phyloP scores from a whole-genome alignment of 2,329 filamentous ascomycete genomes.

The Penicillium sclerotiorum region DNA sequence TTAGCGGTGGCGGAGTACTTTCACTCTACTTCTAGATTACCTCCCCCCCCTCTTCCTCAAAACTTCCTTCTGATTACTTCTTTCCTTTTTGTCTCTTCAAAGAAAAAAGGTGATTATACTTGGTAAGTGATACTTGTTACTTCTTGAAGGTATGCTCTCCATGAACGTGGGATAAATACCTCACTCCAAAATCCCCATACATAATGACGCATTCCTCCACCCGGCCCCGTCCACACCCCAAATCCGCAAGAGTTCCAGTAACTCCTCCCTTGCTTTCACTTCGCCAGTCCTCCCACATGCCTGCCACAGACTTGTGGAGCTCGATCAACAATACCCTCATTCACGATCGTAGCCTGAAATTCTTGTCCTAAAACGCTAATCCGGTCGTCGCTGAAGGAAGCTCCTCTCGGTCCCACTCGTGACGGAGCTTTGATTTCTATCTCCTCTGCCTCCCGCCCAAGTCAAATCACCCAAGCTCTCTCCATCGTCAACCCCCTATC shows the following conservation, averaged over 20 bases:
- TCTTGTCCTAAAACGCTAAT: slow-evolving; percentile 17
- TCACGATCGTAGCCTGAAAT: slow-evolving; percentile 2
- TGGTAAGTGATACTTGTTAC: background rate
- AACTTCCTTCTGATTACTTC: slow-evolving; percentile 12
- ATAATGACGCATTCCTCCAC: slow-evolving; percentile 42
- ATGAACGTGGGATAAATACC: slow-evolving; percentile 14
- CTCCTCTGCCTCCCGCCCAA: background rate
- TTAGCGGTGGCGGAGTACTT: slow-evolving; percentile 30
- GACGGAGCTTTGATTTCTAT: slow-evolving; percentile 2
- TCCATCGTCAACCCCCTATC: background rate
- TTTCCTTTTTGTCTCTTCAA: slow-evolving; percentile 8
- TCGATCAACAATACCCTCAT: slow-evolving; percentile 15
- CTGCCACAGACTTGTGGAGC: slow-evolving; percentile 20
- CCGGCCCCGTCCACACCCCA: slow-evolving; percentile 24
- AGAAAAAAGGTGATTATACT: background rate
- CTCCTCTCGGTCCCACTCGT: slow-evolving; percentile 7
- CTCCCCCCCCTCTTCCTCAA: background rate
- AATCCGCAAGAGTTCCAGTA: slow-evolving; percentile 22
- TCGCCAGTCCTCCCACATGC: slow-evolving; percentile 26
- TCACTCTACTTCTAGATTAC: slow-evolving; percentile 11
- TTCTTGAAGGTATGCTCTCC: background rate
- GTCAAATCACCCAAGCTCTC: background rate
- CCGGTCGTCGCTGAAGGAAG: slow-evolving; percentile 16
- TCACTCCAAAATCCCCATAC: slow-evolving; percentile 24
- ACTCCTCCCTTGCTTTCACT: slow-evolving; percentile 23